Percentiles rank a stretch among this genome's conserved stretches.
Conservation (phyloP, 371 early-diverging fungal species). For the Parasitella parasitica region DNA sequence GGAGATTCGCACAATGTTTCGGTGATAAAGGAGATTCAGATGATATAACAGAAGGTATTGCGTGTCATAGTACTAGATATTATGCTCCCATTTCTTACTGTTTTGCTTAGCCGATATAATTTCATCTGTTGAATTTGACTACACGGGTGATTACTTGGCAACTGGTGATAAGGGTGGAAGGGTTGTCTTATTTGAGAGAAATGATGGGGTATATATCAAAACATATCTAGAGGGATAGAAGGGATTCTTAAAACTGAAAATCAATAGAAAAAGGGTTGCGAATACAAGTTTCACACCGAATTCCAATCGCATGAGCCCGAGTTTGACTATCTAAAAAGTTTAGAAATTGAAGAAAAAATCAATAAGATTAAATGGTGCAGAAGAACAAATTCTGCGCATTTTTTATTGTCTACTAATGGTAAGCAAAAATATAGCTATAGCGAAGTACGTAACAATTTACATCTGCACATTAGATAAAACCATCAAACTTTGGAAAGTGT, state of each 20-base stretch:
- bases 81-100: not conserved
- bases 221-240: not conserved
- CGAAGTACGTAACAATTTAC: too few species aligned
- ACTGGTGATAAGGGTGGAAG: constrained; percentile 98
- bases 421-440: too few species aligned
- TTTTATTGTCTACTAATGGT: constrained; percentile 97
- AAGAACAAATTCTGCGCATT: constrained; percentile 93
- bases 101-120: constrained; percentile 89
- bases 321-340: constrained; percentile 99
- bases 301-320: constrained; percentile 99
- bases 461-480: constrained; percentile 99
- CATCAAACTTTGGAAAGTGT: constrained; percentile 98
- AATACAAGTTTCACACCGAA: constrained; percentile 98
- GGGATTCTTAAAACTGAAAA: not conserved
- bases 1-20: constrained; percentile 98
- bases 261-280: constrained; percentile 97
- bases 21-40: constrained; percentile 98
- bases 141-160: constrained; percentile 95
- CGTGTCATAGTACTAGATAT: not conserved
- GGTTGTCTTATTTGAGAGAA: constrained; percentile 96
- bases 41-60: constrained; percentile 95
- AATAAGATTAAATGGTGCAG: constrained; percentile 98
- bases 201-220: constrained; percentile 79
- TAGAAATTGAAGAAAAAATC: constrained; percentile 99
- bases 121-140: constrained; percentile 97